Evolutionary conservation across 768 basidiomycete species (phyloP).

Genomic region (Rhizopogon vulgaris): DNA sequence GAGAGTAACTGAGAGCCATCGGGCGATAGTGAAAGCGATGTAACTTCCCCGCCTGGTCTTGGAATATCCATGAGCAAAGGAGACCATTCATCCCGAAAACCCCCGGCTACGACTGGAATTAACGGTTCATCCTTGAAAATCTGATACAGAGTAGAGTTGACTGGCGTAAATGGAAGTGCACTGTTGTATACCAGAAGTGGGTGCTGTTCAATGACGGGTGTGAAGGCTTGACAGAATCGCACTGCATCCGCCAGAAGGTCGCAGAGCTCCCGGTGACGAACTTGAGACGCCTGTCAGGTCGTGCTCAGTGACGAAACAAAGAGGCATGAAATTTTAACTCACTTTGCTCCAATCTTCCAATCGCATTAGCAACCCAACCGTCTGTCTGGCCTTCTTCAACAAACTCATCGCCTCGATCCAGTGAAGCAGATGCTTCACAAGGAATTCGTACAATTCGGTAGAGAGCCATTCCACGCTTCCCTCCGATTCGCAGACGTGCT

Average conservation of each 20-base stretch:
- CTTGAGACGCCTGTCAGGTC: conserved; percentile 9
- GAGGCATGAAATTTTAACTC: background rate
- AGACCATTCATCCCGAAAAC: conserved; percentile 25
- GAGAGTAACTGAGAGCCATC: conserved; percentile 26
- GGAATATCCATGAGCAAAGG: conserved; percentile 26
- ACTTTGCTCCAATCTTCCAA: conserved; percentile 23
- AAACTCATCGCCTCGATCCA: conserved; percentile 29
- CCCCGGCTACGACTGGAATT: conserved; percentile 18
- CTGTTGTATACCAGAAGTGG: conserved; percentile 26
- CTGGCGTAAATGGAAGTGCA: conserved; percentile 27
- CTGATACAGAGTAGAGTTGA: conserved; percentile 16
- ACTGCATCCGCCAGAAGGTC: conserved; percentile 19
- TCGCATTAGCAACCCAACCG: conserved; percentile 20
- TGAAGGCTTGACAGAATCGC: conserved; percentile 27
- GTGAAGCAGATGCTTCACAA: conserved; percentile 23
- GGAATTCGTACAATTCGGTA: conserved; percentile 14
- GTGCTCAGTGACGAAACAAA: background rate
- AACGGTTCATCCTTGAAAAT: conserved; percentile 20
- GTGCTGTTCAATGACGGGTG: conserved; percentile 25
- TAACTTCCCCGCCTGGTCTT: conserved; percentile 8
- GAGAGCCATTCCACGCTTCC: conserved; percentile 2
- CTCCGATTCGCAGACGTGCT: conserved; percentile 18
- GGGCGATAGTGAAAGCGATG: conserved; percentile 17
- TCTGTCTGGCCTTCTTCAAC: conserved; percentile 25
- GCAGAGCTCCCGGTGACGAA: conserved; percentile 11